Evolutionary conservation across 2,329 filamentous ascomycete genomes (phyloP), one percentile per base, ranked within the genome.

Genomic region (Sarocladium brachiariae): DNA sequence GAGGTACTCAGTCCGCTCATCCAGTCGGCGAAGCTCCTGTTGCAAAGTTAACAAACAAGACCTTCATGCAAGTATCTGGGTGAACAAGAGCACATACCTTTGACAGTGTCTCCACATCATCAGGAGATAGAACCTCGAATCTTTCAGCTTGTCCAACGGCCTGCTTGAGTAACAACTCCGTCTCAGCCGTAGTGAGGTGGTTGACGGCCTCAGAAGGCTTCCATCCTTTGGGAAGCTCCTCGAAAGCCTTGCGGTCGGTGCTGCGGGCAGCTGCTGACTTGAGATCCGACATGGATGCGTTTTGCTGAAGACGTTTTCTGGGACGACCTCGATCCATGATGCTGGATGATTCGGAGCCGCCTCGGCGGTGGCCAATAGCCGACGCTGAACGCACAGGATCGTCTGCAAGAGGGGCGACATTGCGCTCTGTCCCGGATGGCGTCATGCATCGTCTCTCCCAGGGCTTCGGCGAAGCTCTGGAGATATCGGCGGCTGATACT

Each of bases 1-100:
- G 46, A 91, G 80, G 60, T 90, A 90, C 57, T 89, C 85, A 51
- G 84, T 87, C 51, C 86, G 80, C 61, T 89, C 84, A 59, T 91
- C 87, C n/a, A 91, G 73, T 52, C 78, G 80, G 47, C 83, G 80
- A 50, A 90, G 81, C 69, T 91, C 87, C 79, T 85, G 56, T 23
- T 10, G 23, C 9, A 5, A 2, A 2, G 27, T 52, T 27, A 51
- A n/a, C n/a, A n/a, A n/a, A n/a, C n/a, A n/a, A n/a, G n/a, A n/a
- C n/a, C n/a, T n/a, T n/a, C n/a, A n/a, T n/a, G n/a, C n/a, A n/a
- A 11, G 21, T 41, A 25, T 9, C 51, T 46, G 48, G 55, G n/a
- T 6, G 10, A 24, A 37, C 6, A 6, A 16, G 4, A n/a, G 3
- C 14, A 54, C 70, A 59, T 68, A 81, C 80, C 65, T 78, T 79